Evolutionary conservation across 2,329 filamentous ascomycete genomes (phyloP).

Genomic region (Fusarium tanahbumbuense): DNA sequence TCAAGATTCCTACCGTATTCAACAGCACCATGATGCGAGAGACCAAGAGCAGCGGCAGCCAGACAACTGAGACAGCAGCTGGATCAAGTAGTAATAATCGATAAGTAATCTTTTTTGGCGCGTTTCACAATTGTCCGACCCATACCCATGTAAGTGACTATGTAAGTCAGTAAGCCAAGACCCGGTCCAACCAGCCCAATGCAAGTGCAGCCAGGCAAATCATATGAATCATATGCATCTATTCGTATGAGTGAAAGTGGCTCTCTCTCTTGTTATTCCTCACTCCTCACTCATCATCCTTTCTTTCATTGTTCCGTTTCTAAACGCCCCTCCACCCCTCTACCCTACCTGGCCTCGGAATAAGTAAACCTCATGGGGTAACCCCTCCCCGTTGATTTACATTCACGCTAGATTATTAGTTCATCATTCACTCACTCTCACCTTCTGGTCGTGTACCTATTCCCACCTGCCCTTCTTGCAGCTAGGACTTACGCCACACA

Average conservation of each 20-base stretch:
- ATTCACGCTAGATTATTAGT: constrained; percentile 30
- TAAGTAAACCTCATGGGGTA: constrained; percentile 39
- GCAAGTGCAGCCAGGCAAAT: constrained; percentile 9
- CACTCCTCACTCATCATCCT: neutral
- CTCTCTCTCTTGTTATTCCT: neutral
- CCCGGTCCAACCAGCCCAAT: neutral
- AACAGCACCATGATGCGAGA: constrained; percentile 47
- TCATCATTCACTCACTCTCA: constrained; percentile 5
- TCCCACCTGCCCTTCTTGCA: constrained; percentile 6
- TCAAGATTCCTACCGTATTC: constrained; percentile 68
- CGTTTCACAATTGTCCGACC: constrained; percentile 33
- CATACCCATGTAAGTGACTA: constrained; percentile 26
- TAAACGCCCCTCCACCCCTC: constrained; percentile 16
- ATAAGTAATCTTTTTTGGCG: constrained; percentile 27
- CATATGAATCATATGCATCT: constrained; percentile 27
- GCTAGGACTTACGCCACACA: neutral
- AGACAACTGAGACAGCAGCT: constrained; percentile 9
- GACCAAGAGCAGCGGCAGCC: constrained; percentile 25
- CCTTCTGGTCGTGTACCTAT: constrained; percentile 2
- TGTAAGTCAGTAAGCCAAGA: constrained; percentile 19
- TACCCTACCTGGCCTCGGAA: constrained; percentile 14
- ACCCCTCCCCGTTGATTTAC: constrained; percentile 36
- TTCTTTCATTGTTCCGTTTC: neutral
- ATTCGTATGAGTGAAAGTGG: constrained; percentile 22
- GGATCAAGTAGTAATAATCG: constrained; percentile 26